A percentile compares a stretch with the other conserved stretches of the same genome.
These are phyloP conservation scores for Microdochium bolleyi DNA, from an alignment of 2,329 filamentous ascomycete genomes.

Conservation along the genomic window DNA sequence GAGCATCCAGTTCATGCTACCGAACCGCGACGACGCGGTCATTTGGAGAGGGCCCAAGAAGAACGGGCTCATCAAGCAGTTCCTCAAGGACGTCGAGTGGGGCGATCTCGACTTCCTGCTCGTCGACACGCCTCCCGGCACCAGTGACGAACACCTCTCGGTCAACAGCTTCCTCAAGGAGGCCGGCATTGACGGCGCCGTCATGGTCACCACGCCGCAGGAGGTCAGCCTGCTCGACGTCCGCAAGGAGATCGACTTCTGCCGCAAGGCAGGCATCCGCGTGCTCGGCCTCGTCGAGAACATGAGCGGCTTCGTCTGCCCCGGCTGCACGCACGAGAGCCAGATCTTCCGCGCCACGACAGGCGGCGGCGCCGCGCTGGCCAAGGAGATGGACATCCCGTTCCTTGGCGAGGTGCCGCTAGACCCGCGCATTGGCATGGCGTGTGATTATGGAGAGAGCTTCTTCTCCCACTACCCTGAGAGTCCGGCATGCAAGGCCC, in stretches of 20 bases:
- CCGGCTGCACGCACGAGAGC: conserved; percentile 72
- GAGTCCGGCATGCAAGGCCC: conserved; percentile 78
- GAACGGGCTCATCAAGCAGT: conserved; percentile 96
- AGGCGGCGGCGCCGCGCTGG: conserved; percentile 73
- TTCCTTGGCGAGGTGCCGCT: conserved; percentile 87
- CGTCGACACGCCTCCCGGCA: conserved; percentile 93
- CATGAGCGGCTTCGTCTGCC: conserved; percentile 96
- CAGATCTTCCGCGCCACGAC: conserved; percentile 91
- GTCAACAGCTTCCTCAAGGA: conserved; percentile 90
- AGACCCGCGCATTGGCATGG: conserved; percentile 90
- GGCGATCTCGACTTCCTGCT: conserved; percentile 88
- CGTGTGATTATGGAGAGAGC: conserved; percentile 95
- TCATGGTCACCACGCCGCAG: conserved; percentile 90
- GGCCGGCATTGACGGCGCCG: conserved; percentile 85
- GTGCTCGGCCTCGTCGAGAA: conserved; percentile 92
- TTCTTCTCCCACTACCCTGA: conserved; percentile 93
- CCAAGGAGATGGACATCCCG: conserved; percentile 78
- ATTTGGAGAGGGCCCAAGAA: conserved; percentile 99
- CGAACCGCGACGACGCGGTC: conserved; percentile 85
- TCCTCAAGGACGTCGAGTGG: conserved; percentile 97
- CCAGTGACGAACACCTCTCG: conserved; percentile 88
- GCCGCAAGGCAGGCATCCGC: conserved; percentile 82
- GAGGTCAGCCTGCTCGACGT: conserved; percentile 91
- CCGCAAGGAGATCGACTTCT: conserved; percentile 96
- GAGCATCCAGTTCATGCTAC: conserved; percentile 98